phyloP scores from a whole-genome alignment of 1,284 basidiomycete species.

The Chondrostereum purpureum region DNA sequence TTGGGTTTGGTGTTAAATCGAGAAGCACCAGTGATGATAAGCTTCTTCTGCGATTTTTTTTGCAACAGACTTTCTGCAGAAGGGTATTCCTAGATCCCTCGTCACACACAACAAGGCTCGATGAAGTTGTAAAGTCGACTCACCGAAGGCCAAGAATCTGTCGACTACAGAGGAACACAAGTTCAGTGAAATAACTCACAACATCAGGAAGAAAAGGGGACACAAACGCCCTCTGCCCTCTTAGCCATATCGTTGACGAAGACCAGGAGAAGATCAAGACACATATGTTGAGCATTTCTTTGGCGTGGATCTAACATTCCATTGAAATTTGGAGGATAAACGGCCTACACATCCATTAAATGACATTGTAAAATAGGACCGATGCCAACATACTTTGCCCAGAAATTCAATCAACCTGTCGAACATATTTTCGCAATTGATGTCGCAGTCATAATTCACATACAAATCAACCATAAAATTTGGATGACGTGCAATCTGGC shows the following conservation, averaged over 20 bases:
- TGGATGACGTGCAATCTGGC: constrained; percentile 72
- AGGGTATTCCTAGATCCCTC: constrained; percentile 48
- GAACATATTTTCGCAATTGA: constrained; percentile 94
- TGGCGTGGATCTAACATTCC: constrained; percentile 67
- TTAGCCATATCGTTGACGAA: constrained; percentile 88
- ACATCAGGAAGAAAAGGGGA: too few species aligned
- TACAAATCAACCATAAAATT: constrained; percentile 96
- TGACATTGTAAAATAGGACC: not conserved
- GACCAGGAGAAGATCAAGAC: constrained; percentile 82
- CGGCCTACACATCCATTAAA: constrained; percentile 44
- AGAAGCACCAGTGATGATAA: constrained; percentile 79
- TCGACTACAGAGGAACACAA: constrained; percentile 21
- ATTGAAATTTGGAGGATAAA: constrained; percentile 61
- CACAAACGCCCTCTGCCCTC: constrained; percentile 65
- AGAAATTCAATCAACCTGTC: constrained; percentile 89
- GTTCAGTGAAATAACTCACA: too few species aligned
- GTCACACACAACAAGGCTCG: not conserved
- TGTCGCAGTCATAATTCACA: constrained; percentile 95
- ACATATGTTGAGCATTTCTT: constrained; percentile 79
- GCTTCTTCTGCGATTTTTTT: constrained; percentile 81
- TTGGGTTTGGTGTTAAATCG: constrained; percentile 97
- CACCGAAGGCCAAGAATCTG: constrained; percentile 60
- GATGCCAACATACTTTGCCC: constrained; percentile 54
- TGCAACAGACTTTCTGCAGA: constrained; percentile 55
- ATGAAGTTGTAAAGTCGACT: constrained; percentile 20